Evolutionary conservation across 1,284 basidiomycete genomes (phyloP), one percentile per base, ranked within the genome.

Genomic region (Sphaerobolus stellatus): DNA sequence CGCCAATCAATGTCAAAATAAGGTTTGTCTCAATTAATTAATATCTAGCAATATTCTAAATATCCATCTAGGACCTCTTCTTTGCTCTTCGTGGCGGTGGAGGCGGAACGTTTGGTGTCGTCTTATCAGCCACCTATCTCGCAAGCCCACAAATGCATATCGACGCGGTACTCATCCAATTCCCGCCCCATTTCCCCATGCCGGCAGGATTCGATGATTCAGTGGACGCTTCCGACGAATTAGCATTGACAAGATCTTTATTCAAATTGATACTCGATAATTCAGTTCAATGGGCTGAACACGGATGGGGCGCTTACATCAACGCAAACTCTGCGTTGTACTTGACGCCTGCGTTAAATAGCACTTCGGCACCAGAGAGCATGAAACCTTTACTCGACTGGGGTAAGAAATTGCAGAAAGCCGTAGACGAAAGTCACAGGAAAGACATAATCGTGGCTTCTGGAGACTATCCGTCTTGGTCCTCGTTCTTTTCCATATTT

Each of bases 291-390:
- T 78, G 75, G 76, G 73, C 72, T 7, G 61, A 74, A 22, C 72
- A 79, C 56, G 81, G 80, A 20, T 82, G 80, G 80, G 80, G 81
- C 38, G 79, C 78, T 5, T 74, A 75, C 53, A 71, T 75, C 4
- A 69, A 61, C 29, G 68, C 73, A 27, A 58, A 52, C 11, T 38
- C 57, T 29, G 61, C 59, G 38, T 53, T 68, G 11, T 68, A 63
- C 47, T 64, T 72, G 16, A 74, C 62, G 30, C 70, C 72, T 1
- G 50, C 64, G 4, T 58, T 71, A 30, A 64, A 61, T 25, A 54
- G 64, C 28, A 64, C 59, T 0, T 64, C 68, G 1, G 75, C 76
- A 1, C 58, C 63, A n/a, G 62, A 57, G 31, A 73, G 75, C 9
- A 72, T 78, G 71, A 64, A 66, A n/a, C 69, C 76, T 16, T 55